Percentiles rank a stretch among this genome's conserved stretches.
phyloP scores from a whole-genome alignment of 2,329 filamentous ascomycete genomes.

The Aspergillus calidoustus region DNA sequence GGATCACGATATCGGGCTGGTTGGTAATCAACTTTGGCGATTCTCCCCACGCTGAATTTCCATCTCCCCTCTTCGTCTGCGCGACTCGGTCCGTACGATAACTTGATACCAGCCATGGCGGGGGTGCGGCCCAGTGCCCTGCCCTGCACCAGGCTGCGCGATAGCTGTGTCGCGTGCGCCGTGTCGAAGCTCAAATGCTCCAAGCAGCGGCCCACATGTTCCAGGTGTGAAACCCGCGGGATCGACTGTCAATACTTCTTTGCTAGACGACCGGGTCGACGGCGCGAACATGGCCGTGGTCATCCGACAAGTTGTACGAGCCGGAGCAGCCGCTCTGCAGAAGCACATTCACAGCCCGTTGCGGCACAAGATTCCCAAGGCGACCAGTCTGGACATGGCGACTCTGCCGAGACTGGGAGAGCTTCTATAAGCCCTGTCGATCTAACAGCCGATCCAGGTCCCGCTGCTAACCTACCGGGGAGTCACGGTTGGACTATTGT shows the following conservation, averaged over 20 bases:
- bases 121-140: not conserved
- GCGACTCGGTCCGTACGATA: not conserved
- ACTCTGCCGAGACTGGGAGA: too few relatives aligned
- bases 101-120: not conserved
- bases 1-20: not conserved
- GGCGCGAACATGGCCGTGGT: conserved; percentile 17
- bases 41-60: not conserved
- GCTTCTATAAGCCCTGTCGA: too few relatives aligned
- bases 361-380: not conserved
- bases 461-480: too few relatives aligned
- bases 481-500: not conserved
- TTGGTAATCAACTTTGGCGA: not conserved
- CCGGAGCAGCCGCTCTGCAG: not conserved
- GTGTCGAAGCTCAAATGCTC: conserved; percentile 36
- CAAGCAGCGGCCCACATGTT: conserved; percentile 29
- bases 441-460: not conserved
- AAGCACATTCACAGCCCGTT: not conserved
- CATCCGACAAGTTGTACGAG: conserved; percentile 3
- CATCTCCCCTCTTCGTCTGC: not conserved
- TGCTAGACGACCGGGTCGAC: conserved; percentile 35
- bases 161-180: conserved; percentile 45
- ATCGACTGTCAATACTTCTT: conserved; percentile 38
- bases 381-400: not conserved
- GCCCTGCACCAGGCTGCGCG: conserved; percentile 33
- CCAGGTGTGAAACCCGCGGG: conserved; percentile 37